A percentile compares a stretch with the other conserved stretches of the same genome.
Evolutionary conservation across 23 red algal species (phyloP).

Genomic region (Gracilaria vermiculophylla): DNA sequence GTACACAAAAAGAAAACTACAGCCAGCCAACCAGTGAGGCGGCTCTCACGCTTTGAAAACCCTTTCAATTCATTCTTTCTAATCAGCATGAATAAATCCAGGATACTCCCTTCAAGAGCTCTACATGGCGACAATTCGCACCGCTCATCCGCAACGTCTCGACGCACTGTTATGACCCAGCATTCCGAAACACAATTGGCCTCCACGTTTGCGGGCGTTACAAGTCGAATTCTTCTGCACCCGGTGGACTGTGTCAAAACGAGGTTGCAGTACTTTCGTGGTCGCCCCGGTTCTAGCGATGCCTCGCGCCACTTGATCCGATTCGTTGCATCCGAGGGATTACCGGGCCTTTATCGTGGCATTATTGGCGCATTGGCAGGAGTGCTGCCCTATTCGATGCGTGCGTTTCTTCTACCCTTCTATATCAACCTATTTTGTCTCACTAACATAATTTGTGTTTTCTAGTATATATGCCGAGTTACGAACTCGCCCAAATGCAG

Average conservation of each 20-base stretch:
- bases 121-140: background rate
- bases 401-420: constrained; percentile 21
- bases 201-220: constrained; percentile 52
- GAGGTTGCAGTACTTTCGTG: constrained; percentile 69
- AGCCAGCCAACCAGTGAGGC: no score
- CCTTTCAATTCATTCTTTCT: no score
- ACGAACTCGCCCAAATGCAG: constrained; percentile 63
- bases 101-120: background rate
- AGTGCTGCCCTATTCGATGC: constrained; percentile 71
- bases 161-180: background rate
- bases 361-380: constrained; percentile 58
- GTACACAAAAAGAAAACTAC: no score
- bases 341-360: constrained; percentile 70
- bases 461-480: constrained; percentile 76
- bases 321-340: constrained; percentile 61
- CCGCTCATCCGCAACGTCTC: background rate
- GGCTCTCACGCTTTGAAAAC: no score
- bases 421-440: background rate
- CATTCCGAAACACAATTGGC: constrained; percentile 55
- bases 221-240: constrained; percentile 72
- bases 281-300: constrained; percentile 27
- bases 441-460: background rate
- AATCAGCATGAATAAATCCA: background rate
- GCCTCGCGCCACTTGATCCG: background rate
- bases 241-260: constrained; percentile 91